phyloP scores from a whole-genome alignment of 2,329 filamentous ascomycete species.

The Curvularia sp. region DNA sequence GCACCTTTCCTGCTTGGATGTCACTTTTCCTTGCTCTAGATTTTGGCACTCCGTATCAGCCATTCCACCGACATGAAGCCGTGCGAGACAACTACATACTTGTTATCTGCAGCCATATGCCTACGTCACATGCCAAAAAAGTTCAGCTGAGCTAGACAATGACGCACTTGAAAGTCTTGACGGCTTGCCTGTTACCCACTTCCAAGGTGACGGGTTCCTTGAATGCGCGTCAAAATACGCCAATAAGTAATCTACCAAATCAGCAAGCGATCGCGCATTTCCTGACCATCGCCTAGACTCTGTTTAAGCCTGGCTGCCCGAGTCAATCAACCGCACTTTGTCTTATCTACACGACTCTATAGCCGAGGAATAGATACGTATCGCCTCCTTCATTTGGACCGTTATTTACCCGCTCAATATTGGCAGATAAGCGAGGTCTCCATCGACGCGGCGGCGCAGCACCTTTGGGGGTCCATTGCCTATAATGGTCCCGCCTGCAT shows the following conservation, averaged over 20 bases:
- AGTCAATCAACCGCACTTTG: conserved; percentile 5
- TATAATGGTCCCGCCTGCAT: conserved; percentile 1
- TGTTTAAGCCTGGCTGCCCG: background rate
- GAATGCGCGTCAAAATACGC: conserved; percentile 9
- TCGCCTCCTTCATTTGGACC: conserved; percentile 8
- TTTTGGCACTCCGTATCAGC: conserved; percentile 4
- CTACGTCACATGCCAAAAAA: conserved; percentile 2
- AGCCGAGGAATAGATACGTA: conserved; percentile 3
- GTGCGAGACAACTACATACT: background rate
- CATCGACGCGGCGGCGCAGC: background rate
- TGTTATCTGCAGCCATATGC: background rate
- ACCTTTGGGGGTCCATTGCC: conserved; percentile 4
- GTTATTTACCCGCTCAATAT: conserved; percentile 12
- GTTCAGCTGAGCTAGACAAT: conserved; percentile 3
- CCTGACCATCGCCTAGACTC: conserved; percentile 5
- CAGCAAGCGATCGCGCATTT: conserved; percentile 20
- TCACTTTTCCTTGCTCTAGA: background rate
- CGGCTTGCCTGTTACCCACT: conserved; percentile 9
- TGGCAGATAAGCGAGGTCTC: conserved; percentile 6
- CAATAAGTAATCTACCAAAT: conserved; percentile 4
- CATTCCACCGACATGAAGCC: conserved; percentile 11
- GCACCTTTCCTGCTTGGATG: background rate
- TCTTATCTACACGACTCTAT: conserved; percentile 12
- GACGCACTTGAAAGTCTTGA: conserved; percentile 7
- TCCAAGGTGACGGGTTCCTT: conserved; percentile 1